Evolutionary conservation across 768 basidiomycete genomes (phyloP), one percentile per base, ranked within the genome.

Genomic region (Trametes sanguinea): DNA sequence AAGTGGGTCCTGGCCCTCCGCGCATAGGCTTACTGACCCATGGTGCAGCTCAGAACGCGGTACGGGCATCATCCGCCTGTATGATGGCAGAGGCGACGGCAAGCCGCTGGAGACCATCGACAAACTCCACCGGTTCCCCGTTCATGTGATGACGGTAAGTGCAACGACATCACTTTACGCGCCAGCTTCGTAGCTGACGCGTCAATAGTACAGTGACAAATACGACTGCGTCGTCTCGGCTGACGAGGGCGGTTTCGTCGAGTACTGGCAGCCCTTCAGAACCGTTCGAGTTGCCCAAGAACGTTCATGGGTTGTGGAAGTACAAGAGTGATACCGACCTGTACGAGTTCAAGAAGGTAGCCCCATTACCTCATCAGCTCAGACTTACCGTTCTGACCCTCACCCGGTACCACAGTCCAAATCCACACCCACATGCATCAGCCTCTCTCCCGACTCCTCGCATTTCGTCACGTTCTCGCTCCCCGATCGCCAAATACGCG

Each of bases 261-360:
- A 99, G 74, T 97, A 95, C 73, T 99, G 97, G 97, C 85, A 87
- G 69, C 95, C 96, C 0, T 75, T 75, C 73, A 8, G 95, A 98
- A 71, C 93, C 94, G 2, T 98, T 95, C 72, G 89, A 86, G 53
- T 75, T 86, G 43, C 96, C 97, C 0, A 86, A 85, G 65, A 85
- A 88, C 58, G 79, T 93, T 1, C 79, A 85, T 2, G 88, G 89
- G 0, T 73, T 97, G 64, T 99, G 96, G 96, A 80, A 86, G 35
- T 95, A 82, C 77, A 98, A 98, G 73, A 90, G 86, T 54, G 84
- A 88, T 44, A 98, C 97, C 0, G 94, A 98, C 70, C 74, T 98
- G 44, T 98, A 97, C 75, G 95, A 98, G 67, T 99, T 98, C 79
- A 98, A 97, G 79, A 99, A 98, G 83, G 95, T 91, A 55, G 11